Conservation (phyloP, 2,329 filamentous ascomycete species). For the Colletotrichum sojae region DNA sequence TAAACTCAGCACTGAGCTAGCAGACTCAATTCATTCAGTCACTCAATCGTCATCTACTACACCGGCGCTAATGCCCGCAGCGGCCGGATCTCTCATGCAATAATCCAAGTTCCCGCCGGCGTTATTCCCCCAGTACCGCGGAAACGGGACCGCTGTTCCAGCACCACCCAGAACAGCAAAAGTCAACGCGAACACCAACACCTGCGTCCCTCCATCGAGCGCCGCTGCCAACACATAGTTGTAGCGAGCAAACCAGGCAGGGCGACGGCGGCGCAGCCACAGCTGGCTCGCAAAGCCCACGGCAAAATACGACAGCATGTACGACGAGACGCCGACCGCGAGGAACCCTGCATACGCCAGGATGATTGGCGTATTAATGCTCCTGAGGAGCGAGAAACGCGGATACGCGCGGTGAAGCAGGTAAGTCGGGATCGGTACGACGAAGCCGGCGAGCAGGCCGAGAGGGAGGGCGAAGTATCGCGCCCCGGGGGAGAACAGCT, state of each 20-base stretch:
- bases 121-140: neutral
- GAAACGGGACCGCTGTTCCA: neutral
- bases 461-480: conserved; percentile 34
- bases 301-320: conserved; percentile 49
- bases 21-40: neutral
- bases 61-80: neutral
- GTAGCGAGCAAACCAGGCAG: conserved; percentile 44
- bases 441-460: neutral
- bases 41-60: conserved; percentile 43
- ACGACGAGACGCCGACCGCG: conserved; percentile 44
- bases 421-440: neutral
- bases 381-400: neutral
- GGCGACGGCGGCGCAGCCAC: conserved; percentile 42
- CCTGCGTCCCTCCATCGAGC: conserved; percentile 42
- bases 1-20: too few species aligned
- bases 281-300: conserved; percentile 50
- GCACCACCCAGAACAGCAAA: conserved; percentile 43
- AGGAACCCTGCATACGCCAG: neutral
- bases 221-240: conserved; percentile 44
- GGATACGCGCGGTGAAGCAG: neutral
- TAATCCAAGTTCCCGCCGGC: neutral
- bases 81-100: neutral
- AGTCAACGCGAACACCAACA: conserved; percentile 43
- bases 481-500: conserved; percentile 35
- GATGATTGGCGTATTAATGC: neutral